A percentile compares a stretch with the other conserved stretches of the same genome.
These are phyloP conservation scores for Penicillium cinerascens DNA, from an alignment of 495 filamentous ascomycete genomes.

Conservation along the genomic window DNA sequence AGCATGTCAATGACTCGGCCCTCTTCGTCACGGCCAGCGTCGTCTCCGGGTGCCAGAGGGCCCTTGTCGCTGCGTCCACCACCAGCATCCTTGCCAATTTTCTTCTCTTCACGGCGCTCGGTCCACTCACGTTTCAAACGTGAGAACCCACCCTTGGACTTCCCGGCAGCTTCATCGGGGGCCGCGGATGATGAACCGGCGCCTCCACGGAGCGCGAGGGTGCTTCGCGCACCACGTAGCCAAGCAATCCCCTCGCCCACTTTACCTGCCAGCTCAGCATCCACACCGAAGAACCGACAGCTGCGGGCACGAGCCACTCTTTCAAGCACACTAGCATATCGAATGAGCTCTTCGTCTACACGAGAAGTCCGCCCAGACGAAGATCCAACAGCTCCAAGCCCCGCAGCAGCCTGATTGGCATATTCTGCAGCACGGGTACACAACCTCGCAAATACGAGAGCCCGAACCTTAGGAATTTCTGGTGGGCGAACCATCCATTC, in stretches of 20 bases:
- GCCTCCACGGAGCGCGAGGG: constrained; percentile 55
- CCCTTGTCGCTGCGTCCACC: constrained; percentile 54
- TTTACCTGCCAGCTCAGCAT: constrained; percentile 77
- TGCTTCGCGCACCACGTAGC: constrained; percentile 66
- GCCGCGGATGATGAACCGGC: constrained; percentile 7
- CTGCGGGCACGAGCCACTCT: constrained; percentile 74
- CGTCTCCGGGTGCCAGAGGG: constrained; percentile 66
- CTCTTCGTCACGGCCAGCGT: constrained; percentile 83
- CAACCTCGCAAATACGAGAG: constrained; percentile 78
- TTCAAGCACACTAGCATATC: constrained; percentile 70
- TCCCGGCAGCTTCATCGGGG: constrained; percentile 14
- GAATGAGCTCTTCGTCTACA: constrained; percentile 57
- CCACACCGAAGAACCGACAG: constrained; percentile 85
- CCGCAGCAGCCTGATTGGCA: constrained; percentile 47
- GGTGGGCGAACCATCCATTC: constrained; percentile 93
- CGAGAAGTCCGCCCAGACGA: constrained; percentile 16
- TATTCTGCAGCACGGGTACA: constrained; percentile 69
- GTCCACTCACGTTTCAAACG: constrained; percentile 50
- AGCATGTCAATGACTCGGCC: constrained; percentile 80
- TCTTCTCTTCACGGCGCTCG: constrained; percentile 45
- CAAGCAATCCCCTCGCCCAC: constrained; percentile 81
- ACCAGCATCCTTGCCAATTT: constrained; percentile 71
- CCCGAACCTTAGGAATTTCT: constrained; percentile 81
- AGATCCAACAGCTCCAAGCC: constrained; percentile 41
- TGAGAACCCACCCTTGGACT: constrained; percentile 44